Conservation (phyloP, 2,329 filamentous ascomycete species). For the Nemania sp. region DNA sequence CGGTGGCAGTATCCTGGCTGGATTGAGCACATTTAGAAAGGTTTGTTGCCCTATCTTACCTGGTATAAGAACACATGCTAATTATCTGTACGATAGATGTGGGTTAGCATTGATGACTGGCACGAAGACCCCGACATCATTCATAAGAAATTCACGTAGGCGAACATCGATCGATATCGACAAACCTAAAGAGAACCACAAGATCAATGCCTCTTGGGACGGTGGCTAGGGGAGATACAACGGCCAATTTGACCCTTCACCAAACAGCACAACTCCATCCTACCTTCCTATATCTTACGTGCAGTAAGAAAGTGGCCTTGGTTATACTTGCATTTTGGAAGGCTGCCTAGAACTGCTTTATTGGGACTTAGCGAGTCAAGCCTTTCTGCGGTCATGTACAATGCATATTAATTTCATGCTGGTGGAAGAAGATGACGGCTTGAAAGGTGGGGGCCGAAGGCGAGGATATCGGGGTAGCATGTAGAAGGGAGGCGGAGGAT, state of each 20-base stretch:
- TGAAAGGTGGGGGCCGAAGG: constrained; percentile 3
- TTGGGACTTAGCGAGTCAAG: constrained; percentile 1
- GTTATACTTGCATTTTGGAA: constrained; percentile 17
- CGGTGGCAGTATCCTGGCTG: constrained; percentile 95
- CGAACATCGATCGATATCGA: constrained; percentile 16
- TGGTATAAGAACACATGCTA: constrained; percentile 28
- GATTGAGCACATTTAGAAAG: constrained; percentile 98
- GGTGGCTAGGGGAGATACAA: constrained; percentile 4
- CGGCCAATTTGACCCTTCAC: background rate
- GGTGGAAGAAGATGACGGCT: background rate
- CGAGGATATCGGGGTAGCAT: background rate
- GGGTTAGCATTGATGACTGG: constrained; percentile 99
- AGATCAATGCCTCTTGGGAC: background rate
- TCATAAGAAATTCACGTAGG: constrained; percentile 92
- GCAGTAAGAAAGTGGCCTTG: constrained; percentile 8
- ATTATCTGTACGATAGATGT: constrained; percentile 75
- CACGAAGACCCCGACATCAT: constrained; percentile 99
- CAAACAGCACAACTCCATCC: constrained; percentile 3
- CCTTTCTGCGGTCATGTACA: constrained; percentile 15
- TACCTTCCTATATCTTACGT: constrained; percentile 18
- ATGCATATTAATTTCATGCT: constrained; percentile 15
- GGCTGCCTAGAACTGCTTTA: background rate
- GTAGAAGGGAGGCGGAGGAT: background rate
- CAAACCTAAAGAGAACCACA: constrained; percentile 16
- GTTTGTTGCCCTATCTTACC: constrained; percentile 61